Evolutionary conservation across 129 eudicot genomes (phyloP), one percentile per base, ranked within the genome.

Genomic region (Flaveria trinervia): DNA sequence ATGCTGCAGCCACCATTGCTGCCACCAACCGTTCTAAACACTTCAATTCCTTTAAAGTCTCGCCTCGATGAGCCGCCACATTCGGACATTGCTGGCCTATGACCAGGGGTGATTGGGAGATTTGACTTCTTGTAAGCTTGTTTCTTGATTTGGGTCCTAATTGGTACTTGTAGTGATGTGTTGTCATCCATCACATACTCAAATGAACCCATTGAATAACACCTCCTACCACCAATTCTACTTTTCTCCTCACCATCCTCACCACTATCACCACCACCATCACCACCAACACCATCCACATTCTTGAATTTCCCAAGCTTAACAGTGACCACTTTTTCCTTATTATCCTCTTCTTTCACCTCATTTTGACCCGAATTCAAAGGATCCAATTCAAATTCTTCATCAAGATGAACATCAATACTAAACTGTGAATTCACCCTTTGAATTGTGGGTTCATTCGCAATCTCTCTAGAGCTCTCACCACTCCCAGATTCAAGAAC

Each of bases 191-290:
- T 82, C 50, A 93, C 95, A 87, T 93, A 93, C 52, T 91, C 96
- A 78, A 93, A 90, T 12, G 98, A 90, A 6, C 97, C 97, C 98
- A 94, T 94, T 0, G 98, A 94, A 59, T 80, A 91, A 70, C 98
- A 94, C 83, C 98, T 91, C 59, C 98, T 89, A 30, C 83, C 81
- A 75, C 86, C 92, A 79, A 84, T 76, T 44, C 79, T 86, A 68
- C 83, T 72, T 3, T 74, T 80, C 18, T 65, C 80, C 61, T 62
- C 75, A 77, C 54, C 70, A 30, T 18, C 41, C 49, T 41, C 75
- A 79, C 52, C 33, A 36, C 41, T 36, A 36, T 36, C 41, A 36
- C 41, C 41, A 36, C 41, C 41, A 9, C 80, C 70, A n/a, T 68
- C 66, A 17, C 74, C 64, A 65, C 74, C 88, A 70, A 71, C 64